Evolutionary conservation across 208 protist genomes (phyloP).

Genomic region (Trypanosoma congolense): DNA sequence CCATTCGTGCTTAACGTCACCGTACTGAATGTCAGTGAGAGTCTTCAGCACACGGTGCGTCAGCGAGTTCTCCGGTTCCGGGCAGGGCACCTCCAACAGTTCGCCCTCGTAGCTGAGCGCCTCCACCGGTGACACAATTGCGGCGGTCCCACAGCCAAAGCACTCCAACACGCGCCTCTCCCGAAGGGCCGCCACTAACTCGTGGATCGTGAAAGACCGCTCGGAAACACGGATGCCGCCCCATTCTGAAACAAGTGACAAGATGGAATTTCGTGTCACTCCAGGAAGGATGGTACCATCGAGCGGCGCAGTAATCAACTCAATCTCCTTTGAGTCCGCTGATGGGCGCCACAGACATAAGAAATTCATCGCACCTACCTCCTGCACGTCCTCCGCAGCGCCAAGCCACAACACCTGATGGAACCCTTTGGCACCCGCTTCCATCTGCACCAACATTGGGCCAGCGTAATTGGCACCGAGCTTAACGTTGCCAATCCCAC

Average conservation of each 20-base stretch:
- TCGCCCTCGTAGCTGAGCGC: conserved; percentile 76
- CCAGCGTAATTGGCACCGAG: conserved; percentile 92
- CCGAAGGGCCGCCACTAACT: conserved; percentile 81
- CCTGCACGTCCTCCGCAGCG: conserved; percentile 89
- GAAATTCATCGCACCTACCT: conserved; percentile 99
- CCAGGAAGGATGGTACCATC: conserved; percentile 94
- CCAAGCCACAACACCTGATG: conserved; percentile 97
- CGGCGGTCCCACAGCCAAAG: conserved; percentile 97
- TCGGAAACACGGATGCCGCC: conserved; percentile 88
- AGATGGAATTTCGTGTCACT: conserved; percentile 95
- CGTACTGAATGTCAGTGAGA: conserved; percentile 72
- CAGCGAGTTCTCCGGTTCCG: conserved; percentile 28
- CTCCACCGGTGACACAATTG: conserved; percentile 92
- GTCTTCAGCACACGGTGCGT: conserved; percentile 44
- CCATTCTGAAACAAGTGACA: conserved; percentile 78
- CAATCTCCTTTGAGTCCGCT: conserved; percentile 42
- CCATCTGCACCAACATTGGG: conserved; percentile 77
- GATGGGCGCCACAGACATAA: conserved; percentile 89
- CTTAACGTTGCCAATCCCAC: conserved; percentile 93
- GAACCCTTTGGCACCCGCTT: conserved; percentile 90
- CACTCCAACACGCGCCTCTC: conserved; percentile 89
- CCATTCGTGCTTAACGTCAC: conserved; percentile 45
- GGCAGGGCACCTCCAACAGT: conserved; percentile 51
- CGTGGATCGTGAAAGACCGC: conserved; percentile 70
- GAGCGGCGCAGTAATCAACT: conserved; percentile 93